Evolutionary conservation across 2,329 filamentous ascomycete species (phyloP).

Genomic region (Nemania diffusa): DNA sequence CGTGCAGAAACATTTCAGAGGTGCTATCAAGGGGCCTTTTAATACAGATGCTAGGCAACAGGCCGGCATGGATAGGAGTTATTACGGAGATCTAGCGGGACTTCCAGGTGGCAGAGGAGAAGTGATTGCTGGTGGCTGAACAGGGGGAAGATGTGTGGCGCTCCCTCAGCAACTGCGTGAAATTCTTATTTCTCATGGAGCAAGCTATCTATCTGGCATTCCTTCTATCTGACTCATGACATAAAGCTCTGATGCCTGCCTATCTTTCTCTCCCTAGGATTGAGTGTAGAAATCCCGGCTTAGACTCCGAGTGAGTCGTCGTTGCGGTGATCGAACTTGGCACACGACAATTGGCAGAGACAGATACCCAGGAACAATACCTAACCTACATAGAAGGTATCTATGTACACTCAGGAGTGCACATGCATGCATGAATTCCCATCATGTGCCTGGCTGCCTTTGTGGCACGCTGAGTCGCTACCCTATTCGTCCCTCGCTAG

Average conservation of each 20-base stretch:
- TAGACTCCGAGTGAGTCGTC: background rate
- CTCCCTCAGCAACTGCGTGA: background rate
- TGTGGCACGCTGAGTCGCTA: background rate
- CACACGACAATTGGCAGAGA: background rate
- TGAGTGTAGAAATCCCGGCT: background rate
- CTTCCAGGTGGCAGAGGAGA: conserved; percentile 43
- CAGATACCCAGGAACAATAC: background rate
- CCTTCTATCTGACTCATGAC: background rate
- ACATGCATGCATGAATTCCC: background rate
- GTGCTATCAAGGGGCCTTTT: conserved; percentile 56
- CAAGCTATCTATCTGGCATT: background rate
- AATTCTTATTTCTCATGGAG: background rate
- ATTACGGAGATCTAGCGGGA: conserved; percentile 52
- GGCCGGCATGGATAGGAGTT: conserved; percentile 57
- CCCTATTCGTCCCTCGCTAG: background rate
- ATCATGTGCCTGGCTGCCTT: background rate
- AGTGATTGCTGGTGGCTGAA: conserved; percentile 48
- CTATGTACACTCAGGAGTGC: too few relatives aligned
- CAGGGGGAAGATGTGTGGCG: background rate
- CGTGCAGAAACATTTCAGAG: conserved; percentile 55
- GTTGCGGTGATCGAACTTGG: background rate
- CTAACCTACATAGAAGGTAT: background rate
- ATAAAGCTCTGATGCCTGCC: background rate
- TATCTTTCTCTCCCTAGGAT: background rate
- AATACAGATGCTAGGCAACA: conserved; percentile 56